Percentiles rank a stretch among this genome's conserved stretches.
phyloP scores from a whole-genome alignment of 441 rosid genomes.

The Adansonia gregorii region DNA sequence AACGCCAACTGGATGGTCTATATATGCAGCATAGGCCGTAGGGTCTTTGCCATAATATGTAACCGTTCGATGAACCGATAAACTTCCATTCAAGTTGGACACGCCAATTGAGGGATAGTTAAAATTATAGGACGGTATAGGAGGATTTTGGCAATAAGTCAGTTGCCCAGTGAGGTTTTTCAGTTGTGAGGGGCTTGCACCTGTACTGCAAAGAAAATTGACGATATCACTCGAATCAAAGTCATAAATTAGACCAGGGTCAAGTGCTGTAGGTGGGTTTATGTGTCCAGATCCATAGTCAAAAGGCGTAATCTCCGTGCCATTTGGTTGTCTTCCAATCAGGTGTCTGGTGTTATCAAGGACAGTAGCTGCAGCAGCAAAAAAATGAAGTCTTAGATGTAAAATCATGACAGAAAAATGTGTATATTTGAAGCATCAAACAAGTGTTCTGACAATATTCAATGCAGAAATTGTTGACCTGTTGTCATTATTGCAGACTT shows the following conservation, averaged over 20 bases:
- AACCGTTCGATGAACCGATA: constrained; percentile 43
- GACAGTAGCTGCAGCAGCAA: constrained; percentile 39
- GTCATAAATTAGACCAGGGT: constrained; percentile 56
- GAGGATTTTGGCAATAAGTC: constrained; percentile 39
- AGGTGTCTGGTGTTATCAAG: constrained; percentile 37
- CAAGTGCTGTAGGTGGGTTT: constrained; percentile 45
- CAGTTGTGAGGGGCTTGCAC: constrained; percentile 49
- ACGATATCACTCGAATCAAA: constrained; percentile 39
- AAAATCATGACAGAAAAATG: background rate
- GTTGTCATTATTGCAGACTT: constrained; percentile 66
- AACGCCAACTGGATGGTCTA: constrained; percentile 43
- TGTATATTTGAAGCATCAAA: background rate
- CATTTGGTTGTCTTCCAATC: constrained; percentile 46
- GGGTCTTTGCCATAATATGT: constrained; percentile 50
- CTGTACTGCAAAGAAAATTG: constrained; percentile 52
- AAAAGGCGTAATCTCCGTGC: constrained; percentile 46
- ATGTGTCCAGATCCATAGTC: constrained; percentile 62
- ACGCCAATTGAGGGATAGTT: constrained; percentile 56
- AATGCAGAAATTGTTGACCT: constrained; percentile 36
- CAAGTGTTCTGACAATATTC: background rate
- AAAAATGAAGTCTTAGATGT: constrained; percentile 16
- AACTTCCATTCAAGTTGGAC: constrained; percentile 46
- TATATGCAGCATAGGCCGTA: constrained; percentile 32
- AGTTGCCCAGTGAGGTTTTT: constrained; percentile 50
- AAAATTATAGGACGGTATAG: constrained; percentile 39